Evolutionary conservation across 2,329 filamentous ascomycete species (phyloP), one percentile per base, ranked within the genome.

Genomic region (Chaetomiaceae sp.): DNA sequence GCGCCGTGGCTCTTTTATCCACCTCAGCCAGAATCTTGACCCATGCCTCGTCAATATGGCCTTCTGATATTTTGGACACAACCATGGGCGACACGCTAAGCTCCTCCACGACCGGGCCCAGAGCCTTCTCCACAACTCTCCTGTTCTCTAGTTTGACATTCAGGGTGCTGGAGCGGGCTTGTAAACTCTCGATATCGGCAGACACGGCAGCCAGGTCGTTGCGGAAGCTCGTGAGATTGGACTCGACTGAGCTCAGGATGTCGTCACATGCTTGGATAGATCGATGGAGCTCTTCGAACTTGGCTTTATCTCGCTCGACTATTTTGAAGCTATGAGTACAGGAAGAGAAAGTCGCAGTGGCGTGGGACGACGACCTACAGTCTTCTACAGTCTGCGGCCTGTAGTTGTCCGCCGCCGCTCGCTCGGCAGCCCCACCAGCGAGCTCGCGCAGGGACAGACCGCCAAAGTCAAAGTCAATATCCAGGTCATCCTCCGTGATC

Each of bases 251-350:
- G 69, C 85, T 88, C 41, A 97, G 79, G 46, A 97, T 89, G 66
- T 95, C 87, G 70, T 99, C 94, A 72, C 92, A 99, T 46, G 89
- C 88, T 66, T 78, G 71, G 64, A 99, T 97, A 4, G 91, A 95
- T 64, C 81, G 83, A 70, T 97, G 94, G 37, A 99, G 77, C 52
- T 95, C 90, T 69, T 96, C 86, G 63, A 95, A 95, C 64, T 86
- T 91, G 64, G 86, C 77, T 68, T 86, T 89, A 60, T 96, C 89
- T 59, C 80, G 80, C 68, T 94, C 87, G 67, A 90, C 89, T 85
- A 58, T 43, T 27, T 58, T 9, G 30, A 47, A 33, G 38, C 38
- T 54, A 49, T 59, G 58, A 63, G 50, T 47, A 59, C 53, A 57
- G 16, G 48, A 45, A 51, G 25, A 44, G 38, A 25, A 36, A 21